Conservation (phyloP, 2,329 filamentous ascomycete species). For the Lecanicillium sp. region DNA sequence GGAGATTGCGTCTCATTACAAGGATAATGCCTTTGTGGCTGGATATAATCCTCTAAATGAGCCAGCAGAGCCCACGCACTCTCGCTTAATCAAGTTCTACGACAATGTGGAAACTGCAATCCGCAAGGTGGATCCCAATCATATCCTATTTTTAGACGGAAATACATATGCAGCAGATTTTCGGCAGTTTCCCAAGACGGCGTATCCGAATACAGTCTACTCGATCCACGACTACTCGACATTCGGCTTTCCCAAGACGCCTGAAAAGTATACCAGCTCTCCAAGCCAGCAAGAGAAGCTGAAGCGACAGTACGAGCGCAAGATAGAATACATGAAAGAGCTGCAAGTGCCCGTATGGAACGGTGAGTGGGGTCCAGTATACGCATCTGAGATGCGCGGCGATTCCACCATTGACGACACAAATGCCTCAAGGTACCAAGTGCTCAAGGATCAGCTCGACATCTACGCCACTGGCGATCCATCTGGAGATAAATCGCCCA, state of each 20-base stretch:
- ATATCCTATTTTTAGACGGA: slow-evolving; percentile 42
- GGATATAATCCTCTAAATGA: slow-evolving; percentile 31
- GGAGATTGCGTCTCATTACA: slow-evolving; percentile 31
- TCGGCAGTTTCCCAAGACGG: slow-evolving; percentile 28
- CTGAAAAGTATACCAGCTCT: slow-evolving; percentile 30
- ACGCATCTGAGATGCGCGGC: slow-evolving; percentile 26
- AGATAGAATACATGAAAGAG: slow-evolving; percentile 33
- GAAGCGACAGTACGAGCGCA: slow-evolving; percentile 29
- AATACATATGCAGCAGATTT: slow-evolving; percentile 48
- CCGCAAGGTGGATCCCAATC: slow-evolving; percentile 32
- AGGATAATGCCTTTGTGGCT: slow-evolving; percentile 30
- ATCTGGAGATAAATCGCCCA: slow-evolving; percentile 21
- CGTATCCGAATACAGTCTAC: slow-evolving; percentile 41
- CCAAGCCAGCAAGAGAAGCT: slow-evolving; percentile 33
- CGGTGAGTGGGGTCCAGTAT: slow-evolving; percentile 44
- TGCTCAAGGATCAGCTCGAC: slow-evolving; percentile 31
- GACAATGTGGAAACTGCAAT: slow-evolving; percentile 29
- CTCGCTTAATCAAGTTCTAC: slow-evolving; percentile 30
- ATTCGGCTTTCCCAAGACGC: slow-evolving; percentile 36
- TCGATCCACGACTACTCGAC: slow-evolving; percentile 44
- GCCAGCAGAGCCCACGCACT: slow-evolving; percentile 21
- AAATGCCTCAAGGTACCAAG: slow-evolving; percentile 31
- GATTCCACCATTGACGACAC: slow-evolving; percentile 26
- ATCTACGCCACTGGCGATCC: slow-evolving; percentile 22
- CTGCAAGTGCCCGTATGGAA: slow-evolving; percentile 37